These are phyloP conservation scores for Trichoderma endophyticum DNA, from an alignment of 2,329 filamentous ascomycete genomes.

Conservation along the genomic window DNA sequence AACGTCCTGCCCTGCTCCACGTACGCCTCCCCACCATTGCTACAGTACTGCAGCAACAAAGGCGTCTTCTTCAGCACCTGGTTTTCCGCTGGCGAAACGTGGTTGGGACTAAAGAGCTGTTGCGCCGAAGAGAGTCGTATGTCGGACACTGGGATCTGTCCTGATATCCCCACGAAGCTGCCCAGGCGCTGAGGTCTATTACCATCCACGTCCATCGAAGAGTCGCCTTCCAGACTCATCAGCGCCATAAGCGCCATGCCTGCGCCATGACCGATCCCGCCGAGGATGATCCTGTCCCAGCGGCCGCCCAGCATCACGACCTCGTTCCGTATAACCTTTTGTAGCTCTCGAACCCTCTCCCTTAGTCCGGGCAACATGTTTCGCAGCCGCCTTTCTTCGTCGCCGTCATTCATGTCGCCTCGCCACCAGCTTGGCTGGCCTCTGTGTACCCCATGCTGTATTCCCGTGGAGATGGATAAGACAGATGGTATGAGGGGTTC, in stretches of 20 bases:
- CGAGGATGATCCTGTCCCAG: constrained; percentile 11
- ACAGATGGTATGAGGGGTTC: neutral
- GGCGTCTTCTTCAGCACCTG: constrained; percentile 2
- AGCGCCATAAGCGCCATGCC: neutral
- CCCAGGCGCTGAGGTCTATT: neutral
- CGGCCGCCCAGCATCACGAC: neutral
- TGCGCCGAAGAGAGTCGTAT: neutral
- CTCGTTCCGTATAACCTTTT: constrained; percentile 3
- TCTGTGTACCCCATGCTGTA: neutral
- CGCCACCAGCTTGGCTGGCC: constrained; percentile 9
- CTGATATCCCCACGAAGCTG: constrained; percentile 1
- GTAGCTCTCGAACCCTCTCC: neutral
- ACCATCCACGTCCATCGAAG: too few species aligned
- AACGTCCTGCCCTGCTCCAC: neutral
- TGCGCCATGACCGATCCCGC: constrained; percentile 6
- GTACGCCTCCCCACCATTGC: neutral
- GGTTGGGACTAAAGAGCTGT: neutral
- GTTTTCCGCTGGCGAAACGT: neutral
- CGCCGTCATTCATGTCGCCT: neutral
- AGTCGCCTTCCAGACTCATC: neutral
- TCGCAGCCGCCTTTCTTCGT: neutral
- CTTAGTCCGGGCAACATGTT: neutral
- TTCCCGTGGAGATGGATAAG: constrained; percentile 4
- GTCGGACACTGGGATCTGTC: neutral
- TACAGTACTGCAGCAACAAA: neutral